phyloP scores from a whole-genome alignment of 169 alveolate species.

The Plasmodium yoelii region DNA sequence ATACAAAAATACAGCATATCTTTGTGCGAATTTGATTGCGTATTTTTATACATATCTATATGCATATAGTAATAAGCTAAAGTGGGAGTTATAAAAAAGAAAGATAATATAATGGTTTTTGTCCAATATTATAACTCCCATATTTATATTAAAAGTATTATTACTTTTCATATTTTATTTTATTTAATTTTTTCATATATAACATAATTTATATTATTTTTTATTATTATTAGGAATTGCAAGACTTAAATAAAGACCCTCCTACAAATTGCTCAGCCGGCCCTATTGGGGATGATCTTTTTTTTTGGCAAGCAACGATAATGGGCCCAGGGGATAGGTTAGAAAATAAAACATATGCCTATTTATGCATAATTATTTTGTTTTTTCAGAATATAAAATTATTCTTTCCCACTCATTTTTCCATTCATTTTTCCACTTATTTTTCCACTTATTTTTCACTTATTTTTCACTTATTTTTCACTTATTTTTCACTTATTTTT shows the following conservation, averaged over 20 bases:
- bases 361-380: too few relatives aligned
- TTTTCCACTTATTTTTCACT: slow-evolving; percentile 54
- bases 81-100: too few relatives aligned
- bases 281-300: slow-evolving; percentile 97
- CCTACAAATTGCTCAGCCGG: slow-evolving; percentile 99
- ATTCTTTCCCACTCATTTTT: background rate
- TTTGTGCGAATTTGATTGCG: too few relatives aligned
- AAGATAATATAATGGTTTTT: too few relatives aligned
- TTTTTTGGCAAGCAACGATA: slow-evolving; percentile 99
- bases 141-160: too few relatives aligned
- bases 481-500: too few relatives aligned
- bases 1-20: background rate
- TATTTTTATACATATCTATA: too few relatives aligned
- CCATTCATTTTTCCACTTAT: slow-evolving; percentile 1
- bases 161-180: background rate
- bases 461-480: too few relatives aligned
- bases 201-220: background rate
- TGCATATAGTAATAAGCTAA: too few relatives aligned
- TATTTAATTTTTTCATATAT: background rate
- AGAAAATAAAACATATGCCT: slow-evolving; percentile 14
- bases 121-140: too few relatives aligned
- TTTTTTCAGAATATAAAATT: too few relatives aligned
- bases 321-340: slow-evolving; percentile 98
- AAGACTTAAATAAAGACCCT: slow-evolving; percentile 98
- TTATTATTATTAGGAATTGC: slow-evolving; percentile 92